Conservation (phyloP, 2,329 filamentous ascomycete species). For the Xylaria sp. region DNA sequence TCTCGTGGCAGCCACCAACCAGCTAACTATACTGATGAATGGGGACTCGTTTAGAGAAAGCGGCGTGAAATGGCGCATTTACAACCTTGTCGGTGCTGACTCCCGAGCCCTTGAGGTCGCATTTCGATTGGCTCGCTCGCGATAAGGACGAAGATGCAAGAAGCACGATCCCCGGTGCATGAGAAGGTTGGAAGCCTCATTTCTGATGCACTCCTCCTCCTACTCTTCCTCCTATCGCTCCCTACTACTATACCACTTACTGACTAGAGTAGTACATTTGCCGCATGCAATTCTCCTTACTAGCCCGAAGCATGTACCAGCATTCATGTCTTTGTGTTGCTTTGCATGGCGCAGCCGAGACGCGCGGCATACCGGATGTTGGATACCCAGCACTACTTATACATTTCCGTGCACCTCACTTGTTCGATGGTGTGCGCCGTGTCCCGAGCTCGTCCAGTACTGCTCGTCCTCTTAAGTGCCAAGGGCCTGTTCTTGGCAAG, state of each 20-base stretch:
- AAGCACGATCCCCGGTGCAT: slow-evolving; percentile 25
- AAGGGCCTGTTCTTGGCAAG: background rate
- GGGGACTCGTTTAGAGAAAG: slow-evolving; percentile 24
- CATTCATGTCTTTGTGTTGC: slow-evolving; percentile 13
- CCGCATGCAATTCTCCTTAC: slow-evolving; percentile 21
- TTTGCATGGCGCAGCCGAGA: slow-evolving; percentile 28
- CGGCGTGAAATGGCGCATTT: slow-evolving; percentile 31
- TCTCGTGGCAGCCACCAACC: slow-evolving; percentile 32
- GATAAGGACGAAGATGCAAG: slow-evolving; percentile 23
- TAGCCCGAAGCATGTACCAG: background rate
- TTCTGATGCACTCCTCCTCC: slow-evolving; percentile 21
- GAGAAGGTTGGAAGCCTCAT: slow-evolving; percentile 22
- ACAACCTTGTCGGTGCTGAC: slow-evolving; percentile 27
- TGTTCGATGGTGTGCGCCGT: slow-evolving; percentile 8
- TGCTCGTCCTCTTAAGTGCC: background rate
- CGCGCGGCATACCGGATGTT: slow-evolving; percentile 12
- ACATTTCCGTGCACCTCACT: background rate
- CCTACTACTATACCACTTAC: no score
- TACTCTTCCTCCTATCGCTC: slow-evolving; percentile 13
- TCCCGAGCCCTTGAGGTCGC: background rate
- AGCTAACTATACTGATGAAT: slow-evolving; percentile 12
- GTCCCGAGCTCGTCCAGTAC: no score
- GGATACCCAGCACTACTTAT: background rate
- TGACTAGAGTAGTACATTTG: background rate
- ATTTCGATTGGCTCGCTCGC: slow-evolving; percentile 20